phyloP scores from a whole-genome alignment of 2,329 filamentous ascomycete genomes.

The Stagonosporopsis vannaccii region DNA sequence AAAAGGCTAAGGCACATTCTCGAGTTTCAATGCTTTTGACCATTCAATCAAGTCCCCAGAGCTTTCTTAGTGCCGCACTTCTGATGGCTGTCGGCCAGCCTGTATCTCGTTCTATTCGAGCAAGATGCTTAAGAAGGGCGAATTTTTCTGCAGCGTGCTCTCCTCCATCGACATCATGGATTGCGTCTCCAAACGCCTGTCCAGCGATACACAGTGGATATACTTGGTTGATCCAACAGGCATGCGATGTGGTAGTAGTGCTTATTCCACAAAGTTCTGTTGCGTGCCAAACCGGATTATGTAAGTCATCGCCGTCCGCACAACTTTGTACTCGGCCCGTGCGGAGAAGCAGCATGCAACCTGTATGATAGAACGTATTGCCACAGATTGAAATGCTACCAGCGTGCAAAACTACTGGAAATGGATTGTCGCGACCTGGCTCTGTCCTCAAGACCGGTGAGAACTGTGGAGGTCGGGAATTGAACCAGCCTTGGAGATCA shows the following conservation, averaged over 20 bases:
- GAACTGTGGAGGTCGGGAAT: background rate
- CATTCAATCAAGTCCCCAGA: background rate
- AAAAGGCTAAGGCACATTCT: too few species aligned
- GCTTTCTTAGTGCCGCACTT: background rate
- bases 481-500: background rate
- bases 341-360: background rate
- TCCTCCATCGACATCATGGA: background rate
- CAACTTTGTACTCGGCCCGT: background rate
- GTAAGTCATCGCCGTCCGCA: background rate
- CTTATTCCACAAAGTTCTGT: conserved; percentile 2
- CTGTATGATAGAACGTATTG: background rate
- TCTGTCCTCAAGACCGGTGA: background rate
- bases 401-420: background rate
- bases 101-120: background rate
- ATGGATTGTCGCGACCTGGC: background rate
- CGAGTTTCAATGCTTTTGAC: too few species aligned
- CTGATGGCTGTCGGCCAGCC: background rate
- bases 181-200: background rate
- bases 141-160: conserved; percentile 3
- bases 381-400: background rate
- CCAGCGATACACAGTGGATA: conserved; percentile 4
- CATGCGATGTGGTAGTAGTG: background rate
- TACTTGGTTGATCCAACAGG: conserved; percentile 1
- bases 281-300: background rate
- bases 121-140: background rate